These are phyloP conservation scores for Panicum miliaceum DNA, from an alignment of 176 grass and related monocot species.

Conservation along the genomic window DNA sequence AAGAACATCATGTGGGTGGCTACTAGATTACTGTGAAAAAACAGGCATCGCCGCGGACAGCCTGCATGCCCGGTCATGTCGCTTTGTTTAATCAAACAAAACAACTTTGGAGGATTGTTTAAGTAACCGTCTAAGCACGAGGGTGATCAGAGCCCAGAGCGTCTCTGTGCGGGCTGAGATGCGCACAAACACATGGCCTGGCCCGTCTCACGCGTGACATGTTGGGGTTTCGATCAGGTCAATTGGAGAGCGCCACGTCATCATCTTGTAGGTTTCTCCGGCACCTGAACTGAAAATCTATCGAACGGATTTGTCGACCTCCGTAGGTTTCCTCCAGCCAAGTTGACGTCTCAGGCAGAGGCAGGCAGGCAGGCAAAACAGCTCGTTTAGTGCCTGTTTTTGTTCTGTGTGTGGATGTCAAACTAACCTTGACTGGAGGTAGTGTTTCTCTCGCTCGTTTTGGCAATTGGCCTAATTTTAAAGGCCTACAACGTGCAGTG, in stretches of 20 bases:
- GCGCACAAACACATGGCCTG: neutral
- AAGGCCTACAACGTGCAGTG: too few relatives aligned
- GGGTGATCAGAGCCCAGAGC: neutral
- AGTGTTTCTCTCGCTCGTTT: too few relatives aligned
- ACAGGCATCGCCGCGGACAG: neutral
- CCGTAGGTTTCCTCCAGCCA: neutral
- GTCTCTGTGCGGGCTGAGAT: too few relatives aligned
- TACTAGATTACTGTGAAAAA: neutral
- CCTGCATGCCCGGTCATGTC: neutral
- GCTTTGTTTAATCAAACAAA: neutral
- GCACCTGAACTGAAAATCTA: neutral
- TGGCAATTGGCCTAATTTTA: too few relatives aligned
- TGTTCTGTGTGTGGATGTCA: too few relatives aligned
- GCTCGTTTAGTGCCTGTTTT: too few relatives aligned
- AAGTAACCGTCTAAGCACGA: neutral
- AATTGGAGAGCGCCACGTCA: neutral
- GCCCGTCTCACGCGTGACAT: too few relatives aligned
- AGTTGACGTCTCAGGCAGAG: neutral
- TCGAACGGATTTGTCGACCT: neutral
- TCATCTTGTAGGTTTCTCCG: neutral
- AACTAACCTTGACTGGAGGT: too few relatives aligned
- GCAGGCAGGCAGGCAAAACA: too few relatives aligned
- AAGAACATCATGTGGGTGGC: constrained; percentile 1
- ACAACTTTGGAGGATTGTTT: neutral
- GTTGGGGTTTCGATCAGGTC: neutral